A percentile compares a stretch with the other conserved stretches of the same genome.
These are phyloP conservation scores for Podospora comata DNA, from an alignment of 495 filamentous ascomycete species.

Conservation along the genomic window DNA sequence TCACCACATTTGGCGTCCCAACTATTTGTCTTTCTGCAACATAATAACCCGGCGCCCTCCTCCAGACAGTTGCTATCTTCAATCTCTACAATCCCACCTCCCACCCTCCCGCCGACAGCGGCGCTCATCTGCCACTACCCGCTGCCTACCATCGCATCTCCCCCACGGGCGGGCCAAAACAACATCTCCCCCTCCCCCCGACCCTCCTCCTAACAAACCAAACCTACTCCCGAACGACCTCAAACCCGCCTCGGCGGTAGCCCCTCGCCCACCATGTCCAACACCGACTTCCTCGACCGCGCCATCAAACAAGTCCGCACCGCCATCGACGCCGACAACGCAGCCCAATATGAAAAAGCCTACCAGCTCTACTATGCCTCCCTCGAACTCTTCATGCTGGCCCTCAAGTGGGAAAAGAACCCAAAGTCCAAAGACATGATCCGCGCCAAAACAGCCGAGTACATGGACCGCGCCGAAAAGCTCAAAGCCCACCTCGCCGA, in stretches of 20 bases:
- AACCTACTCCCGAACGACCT: constrained; percentile 4
- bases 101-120: not conserved
- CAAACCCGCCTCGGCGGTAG: constrained; percentile 5
- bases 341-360: constrained; percentile 93
- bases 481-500: constrained; percentile 85
- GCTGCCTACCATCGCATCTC: not conserved
- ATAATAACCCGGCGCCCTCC: not conserved
- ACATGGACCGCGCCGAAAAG: constrained; percentile 98
- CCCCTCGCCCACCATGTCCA: constrained; percentile 64
- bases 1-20: not conserved
- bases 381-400: constrained; percentile 93
- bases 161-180: not conserved
- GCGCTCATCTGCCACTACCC: not conserved
- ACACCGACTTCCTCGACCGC: constrained; percentile 93
- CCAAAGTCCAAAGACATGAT: constrained; percentile 95
- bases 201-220: constrained; percentile 2
- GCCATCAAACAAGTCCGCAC: constrained; percentile 95
- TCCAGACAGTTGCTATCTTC: not conserved
- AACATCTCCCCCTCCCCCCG: not conserved
- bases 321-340: constrained; percentile 93
- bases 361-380: constrained; percentile 92
- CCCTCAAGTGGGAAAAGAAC: constrained; percentile 98
- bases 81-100: not conserved
- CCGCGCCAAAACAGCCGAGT: constrained; percentile 83
- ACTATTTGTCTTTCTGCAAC: not conserved